Conservation (phyloP, 108 stramenopile species). For the Hondaea fermentalgiana region DNA sequence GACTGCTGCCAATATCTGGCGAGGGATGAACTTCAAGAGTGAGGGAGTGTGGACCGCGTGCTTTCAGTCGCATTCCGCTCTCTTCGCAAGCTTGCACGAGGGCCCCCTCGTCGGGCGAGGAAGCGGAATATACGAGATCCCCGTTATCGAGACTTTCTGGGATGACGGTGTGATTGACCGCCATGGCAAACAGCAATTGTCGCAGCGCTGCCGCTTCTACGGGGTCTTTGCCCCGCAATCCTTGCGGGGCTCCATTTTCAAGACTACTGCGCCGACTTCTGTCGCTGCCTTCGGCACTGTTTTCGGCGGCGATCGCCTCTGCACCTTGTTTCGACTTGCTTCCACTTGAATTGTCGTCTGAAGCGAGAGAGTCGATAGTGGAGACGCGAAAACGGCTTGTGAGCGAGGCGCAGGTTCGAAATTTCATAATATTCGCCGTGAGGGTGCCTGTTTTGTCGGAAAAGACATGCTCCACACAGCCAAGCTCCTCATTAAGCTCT, state of each 20-base stretch:
- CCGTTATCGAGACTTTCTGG: constrained; percentile 21
- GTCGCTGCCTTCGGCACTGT: no score
- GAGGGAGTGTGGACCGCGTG: neutral
- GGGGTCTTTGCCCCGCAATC: neutral
- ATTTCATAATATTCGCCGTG: constrained; percentile 52
- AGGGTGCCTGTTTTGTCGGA: constrained; percentile 45
- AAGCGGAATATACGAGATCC: constrained; percentile 38
- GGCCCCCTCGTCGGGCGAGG: constrained; percentile 23
- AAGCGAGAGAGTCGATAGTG: no score
- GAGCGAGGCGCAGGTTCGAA: constrained; percentile 75
- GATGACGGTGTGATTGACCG: constrained; percentile 54
- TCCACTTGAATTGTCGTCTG: no score
- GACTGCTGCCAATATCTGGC: neutral
- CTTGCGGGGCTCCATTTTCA: neutral
- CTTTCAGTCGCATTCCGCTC: neutral
- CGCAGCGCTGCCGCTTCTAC: neutral
- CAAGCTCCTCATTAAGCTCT: constrained; percentile 23
- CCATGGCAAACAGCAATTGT: constrained; percentile 39
- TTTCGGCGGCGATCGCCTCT: no score
- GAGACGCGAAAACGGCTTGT: neutral
- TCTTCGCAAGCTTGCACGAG: neutral
- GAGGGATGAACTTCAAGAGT: neutral
- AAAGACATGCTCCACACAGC: constrained; percentile 38
- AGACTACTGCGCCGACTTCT: no score
- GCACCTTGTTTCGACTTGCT: no score